These are phyloP conservation scores for Puccinia triticina DNA, from an alignment of 1,284 basidiomycete species.

Conservation along the genomic window DNA sequence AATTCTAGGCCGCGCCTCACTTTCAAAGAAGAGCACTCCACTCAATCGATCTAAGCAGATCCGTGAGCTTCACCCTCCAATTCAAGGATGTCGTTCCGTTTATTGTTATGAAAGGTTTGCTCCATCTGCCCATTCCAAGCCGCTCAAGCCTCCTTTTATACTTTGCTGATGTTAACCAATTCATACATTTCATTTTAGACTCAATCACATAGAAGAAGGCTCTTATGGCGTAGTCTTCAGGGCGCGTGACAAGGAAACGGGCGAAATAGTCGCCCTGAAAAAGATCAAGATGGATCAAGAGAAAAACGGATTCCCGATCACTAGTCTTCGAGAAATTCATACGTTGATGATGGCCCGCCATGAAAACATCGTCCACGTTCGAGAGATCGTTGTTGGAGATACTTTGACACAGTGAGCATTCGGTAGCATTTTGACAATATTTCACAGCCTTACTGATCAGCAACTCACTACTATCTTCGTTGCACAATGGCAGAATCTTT, in stretches of 20 bases:
- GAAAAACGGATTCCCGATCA: constrained; percentile 97
- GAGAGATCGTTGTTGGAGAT: constrained; percentile 98
- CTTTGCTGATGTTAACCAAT: neutral
- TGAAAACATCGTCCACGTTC: constrained; percentile 90
- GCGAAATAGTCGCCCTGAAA: constrained; percentile 93
- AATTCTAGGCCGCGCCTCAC: constrained; percentile 34
- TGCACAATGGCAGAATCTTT: constrained; percentile 77
- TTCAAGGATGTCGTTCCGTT: constrained; percentile 73
- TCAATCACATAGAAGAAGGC: constrained; percentile 99
- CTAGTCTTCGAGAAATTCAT: constrained; percentile 89
- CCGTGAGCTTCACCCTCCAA: constrained; percentile 51
- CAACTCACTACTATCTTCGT: neutral
- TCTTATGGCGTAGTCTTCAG: constrained; percentile 97
- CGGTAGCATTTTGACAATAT: neutral
- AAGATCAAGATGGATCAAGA: constrained; percentile 98
- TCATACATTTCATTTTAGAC: constrained; percentile 53
- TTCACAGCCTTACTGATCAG: constrained; percentile 57
- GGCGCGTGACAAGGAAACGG: constrained; percentile 87
- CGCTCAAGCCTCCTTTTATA: no score
- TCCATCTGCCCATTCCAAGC: neutral
- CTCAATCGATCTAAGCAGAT: constrained; percentile 43
- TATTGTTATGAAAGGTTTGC: constrained; percentile 77
- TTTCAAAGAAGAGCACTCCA: neutral
- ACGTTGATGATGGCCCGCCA: constrained; percentile 78
- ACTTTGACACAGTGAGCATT: constrained; percentile 91